phyloP scores from a whole-genome alignment of 345 rosid genomes.

The Salix arbutifolia region DNA sequence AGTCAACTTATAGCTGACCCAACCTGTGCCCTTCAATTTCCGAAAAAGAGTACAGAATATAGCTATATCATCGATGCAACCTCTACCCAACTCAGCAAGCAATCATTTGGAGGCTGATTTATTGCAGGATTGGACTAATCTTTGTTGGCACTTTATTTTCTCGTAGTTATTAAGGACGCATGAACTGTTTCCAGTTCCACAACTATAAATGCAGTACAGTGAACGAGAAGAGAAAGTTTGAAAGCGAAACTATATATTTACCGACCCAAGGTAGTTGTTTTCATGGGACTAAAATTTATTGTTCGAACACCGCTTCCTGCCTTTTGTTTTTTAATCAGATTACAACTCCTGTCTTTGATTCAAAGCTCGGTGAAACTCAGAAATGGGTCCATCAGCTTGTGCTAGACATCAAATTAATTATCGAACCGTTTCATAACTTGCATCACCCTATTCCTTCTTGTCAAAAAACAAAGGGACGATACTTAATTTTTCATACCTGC shows the following conservation, averaged over 20 bases:
- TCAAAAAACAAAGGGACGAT: neutral
- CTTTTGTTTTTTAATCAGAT: neutral
- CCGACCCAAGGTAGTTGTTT: neutral
- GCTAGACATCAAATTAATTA: neutral
- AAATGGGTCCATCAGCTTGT: neutral
- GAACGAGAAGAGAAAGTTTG: neutral
- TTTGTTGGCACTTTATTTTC: neutral
- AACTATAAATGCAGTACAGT: neutral
- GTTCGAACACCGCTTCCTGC: neutral
- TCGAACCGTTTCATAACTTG: neutral
- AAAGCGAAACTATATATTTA: neutral
- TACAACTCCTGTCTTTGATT: neutral
- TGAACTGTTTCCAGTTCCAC: neutral
- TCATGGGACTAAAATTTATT: neutral
- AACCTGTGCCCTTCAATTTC: neutral
- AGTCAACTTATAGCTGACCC: neutral
- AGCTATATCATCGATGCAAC: neutral
- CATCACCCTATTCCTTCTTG: neutral
- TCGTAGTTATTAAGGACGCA: neutral
- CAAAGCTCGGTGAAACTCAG: neutral
- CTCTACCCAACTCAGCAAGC: no score
- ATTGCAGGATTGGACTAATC: no score
- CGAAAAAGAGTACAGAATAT: neutral
- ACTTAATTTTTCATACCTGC: slow-evolving; percentile 32
- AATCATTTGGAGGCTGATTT: no score